Base-by-base conservation (phyloP, 805 yeast genomes). In the Candida endomychidarum region DNA sequence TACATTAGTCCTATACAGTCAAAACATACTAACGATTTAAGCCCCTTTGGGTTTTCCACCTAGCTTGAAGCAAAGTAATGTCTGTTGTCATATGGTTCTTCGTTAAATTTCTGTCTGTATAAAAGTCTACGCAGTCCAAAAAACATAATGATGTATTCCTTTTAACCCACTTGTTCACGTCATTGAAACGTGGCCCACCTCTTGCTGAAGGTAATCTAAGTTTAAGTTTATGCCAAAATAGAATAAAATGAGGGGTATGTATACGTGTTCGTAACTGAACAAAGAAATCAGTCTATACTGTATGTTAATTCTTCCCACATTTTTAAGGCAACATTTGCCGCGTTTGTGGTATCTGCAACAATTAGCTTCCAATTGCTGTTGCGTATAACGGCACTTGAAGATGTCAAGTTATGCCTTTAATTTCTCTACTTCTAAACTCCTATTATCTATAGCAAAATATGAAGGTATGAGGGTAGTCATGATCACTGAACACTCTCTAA, bases 381-480 rank as follows among this genome's bases (percentile, higher is more conserved):
- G 26, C 26, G n/a, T 24, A 24, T 24, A 24, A 24, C 26, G 26
- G 26, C 26, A 24, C 26, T 24, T 24, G 26, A 24, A 24, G 26
- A 24, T 7, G 12, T 24, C 26, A 24, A 24, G 26, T 24, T 24
- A 24, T 24, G 26, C 26, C 26, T 24, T 24, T 7, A 24, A 24
- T 24, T 24, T 24, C 26, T 24, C 26, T 24, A 24, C 26, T 24
- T 24, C 26, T n/a, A 24, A 24, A 7, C 26, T 24, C 26, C 26
- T 24, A 24, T 7, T 24, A 24, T n/a, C 23, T 21, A 21, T 21
- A 21, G 26, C 26, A 24, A 24, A 24, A 24, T 24, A n/a, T n/a
- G 26, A n/a, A 24, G 26, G 26, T 24, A 24, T 24, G 10, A 24
- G 26, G 26, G 26, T 24, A 24, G 10, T 24, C 26, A 24, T 24